These are phyloP conservation scores for Talaromyces sp. DNA, from an alignment of 2,329 filamentous ascomycete species.

Conservation along the genomic window DNA sequence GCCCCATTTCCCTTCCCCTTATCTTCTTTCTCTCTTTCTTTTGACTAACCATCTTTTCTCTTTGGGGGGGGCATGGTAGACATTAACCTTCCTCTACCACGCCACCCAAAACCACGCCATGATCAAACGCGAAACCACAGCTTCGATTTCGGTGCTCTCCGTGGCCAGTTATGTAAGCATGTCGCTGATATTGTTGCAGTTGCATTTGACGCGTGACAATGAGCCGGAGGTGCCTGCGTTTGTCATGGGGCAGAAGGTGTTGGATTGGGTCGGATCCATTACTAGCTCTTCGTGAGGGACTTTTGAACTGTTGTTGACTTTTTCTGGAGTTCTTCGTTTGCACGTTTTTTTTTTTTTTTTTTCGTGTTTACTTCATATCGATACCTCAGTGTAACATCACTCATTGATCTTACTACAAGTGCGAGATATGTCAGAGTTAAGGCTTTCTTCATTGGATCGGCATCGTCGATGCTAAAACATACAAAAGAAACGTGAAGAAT, in stretches of 20 bases:
- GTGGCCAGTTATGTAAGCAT: slow-evolving; percentile 74
- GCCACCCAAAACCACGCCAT: slow-evolving; percentile 73
- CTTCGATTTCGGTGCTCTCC: slow-evolving; percentile 72
- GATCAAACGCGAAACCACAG: slow-evolving; percentile 73
- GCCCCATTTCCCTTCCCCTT: slow-evolving; percentile 23
- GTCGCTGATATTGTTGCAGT: slow-evolving; percentile 63
- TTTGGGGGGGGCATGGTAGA: slow-evolving; percentile 47
- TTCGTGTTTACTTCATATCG: not conserved
- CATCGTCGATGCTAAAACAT: slow-evolving; percentile 6
- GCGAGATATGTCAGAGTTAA: not conserved
- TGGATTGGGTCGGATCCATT: slow-evolving; percentile 28
- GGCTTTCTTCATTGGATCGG: not conserved
- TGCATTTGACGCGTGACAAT: slow-evolving; percentile 60
- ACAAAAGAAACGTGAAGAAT: slow-evolving; percentile 4
- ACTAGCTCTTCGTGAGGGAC: not conserved
- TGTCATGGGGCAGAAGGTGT: slow-evolving; percentile 44
- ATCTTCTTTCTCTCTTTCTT: not conserved
- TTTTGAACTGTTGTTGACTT: not conserved
- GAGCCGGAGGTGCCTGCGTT: slow-evolving; percentile 60
- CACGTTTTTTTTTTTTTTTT: not conserved
- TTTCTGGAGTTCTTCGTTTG: not conserved
- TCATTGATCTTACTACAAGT: not conserved
- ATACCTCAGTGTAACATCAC: not conserved
- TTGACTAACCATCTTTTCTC: not conserved
- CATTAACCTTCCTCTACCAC: slow-evolving; percentile 70